Percentiles rank a stretch among this genome's conserved stretches.
These are phyloP conservation scores for Olyra latifolia DNA, from an alignment of 176 grass and related monocot genomes.

Conservation along the genomic window DNA sequence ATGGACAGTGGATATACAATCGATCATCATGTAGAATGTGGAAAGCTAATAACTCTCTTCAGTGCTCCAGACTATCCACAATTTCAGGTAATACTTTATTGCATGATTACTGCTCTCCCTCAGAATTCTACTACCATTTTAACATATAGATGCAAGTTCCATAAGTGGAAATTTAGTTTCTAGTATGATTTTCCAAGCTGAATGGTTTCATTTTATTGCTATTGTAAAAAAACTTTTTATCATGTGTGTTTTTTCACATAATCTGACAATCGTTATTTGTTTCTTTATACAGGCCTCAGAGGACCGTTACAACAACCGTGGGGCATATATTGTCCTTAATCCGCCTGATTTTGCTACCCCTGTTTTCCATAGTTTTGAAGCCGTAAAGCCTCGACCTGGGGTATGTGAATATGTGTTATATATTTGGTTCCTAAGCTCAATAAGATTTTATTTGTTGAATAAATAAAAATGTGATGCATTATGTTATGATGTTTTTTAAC, in stretches of 20 bases:
- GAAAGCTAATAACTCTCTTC: conserved; percentile 90
- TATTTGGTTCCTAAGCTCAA: not conserved
- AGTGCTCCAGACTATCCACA: conserved; percentile 98
- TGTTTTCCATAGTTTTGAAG: conserved; percentile 87
- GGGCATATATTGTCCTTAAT: conserved; percentile 86
- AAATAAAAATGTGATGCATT: not conserved
- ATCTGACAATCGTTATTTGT: not conserved
- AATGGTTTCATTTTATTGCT: not conserved
- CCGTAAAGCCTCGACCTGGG: conserved; percentile 78
- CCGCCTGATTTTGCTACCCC: conserved; percentile 82
- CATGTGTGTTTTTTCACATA: not conserved
- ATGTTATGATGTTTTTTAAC: not conserved
- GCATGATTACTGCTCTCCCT: not conserved
- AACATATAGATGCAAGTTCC: not conserved
- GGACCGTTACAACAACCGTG: conserved; percentile 75
- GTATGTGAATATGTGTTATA: conserved; percentile 28
- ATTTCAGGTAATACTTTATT: conserved; percentile 67
- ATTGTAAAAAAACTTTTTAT: not conserved
- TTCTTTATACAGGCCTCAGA: conserved; percentile 60
- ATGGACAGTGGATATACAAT: conserved; percentile 98
- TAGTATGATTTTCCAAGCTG: not conserved
- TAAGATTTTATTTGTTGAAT: not conserved
- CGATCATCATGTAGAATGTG: conserved; percentile 83
- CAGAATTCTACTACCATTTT: not conserved
- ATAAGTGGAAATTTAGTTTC: not conserved